These are phyloP conservation scores for Myriosclerotinia curreyana DNA, from an alignment of 2,329 filamentous ascomycete species.

Conservation along the genomic window DNA sequence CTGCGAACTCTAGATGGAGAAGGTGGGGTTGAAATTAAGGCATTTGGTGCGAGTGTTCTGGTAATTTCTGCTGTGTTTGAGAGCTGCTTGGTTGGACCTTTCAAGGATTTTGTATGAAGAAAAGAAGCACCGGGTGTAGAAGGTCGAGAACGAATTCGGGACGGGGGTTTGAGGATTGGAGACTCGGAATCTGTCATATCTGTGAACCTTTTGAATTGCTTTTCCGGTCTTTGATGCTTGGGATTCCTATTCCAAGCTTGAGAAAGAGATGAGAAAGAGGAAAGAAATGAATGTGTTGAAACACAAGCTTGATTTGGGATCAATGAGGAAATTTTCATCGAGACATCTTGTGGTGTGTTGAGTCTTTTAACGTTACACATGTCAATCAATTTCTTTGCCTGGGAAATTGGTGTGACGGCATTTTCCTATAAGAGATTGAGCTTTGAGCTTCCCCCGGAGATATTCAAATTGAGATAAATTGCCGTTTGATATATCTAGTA, in stretches of 20 bases:
- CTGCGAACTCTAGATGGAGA: not conserved
- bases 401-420: conserved; percentile 9
- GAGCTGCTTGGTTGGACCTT: not conserved
- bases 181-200: not conserved
- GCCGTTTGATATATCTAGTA: no score
- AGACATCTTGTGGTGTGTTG: not conserved
- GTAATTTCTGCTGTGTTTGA: not conserved
- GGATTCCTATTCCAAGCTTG: not conserved
- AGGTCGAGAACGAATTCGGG: not conserved
- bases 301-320: not conserved
- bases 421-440: not conserved
- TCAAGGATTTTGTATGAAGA: not conserved
- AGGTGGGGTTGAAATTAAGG: not conserved
- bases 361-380: not conserved
- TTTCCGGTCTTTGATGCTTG: not conserved
- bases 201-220: not conserved
- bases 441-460: not conserved
- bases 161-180: not conserved
- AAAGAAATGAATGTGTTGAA: not conserved
- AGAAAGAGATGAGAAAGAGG: not conserved
- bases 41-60: not conserved
- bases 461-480: not conserved
- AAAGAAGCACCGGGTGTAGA: conserved; percentile 14
- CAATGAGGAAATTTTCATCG: not conserved
- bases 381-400: not conserved